Evolutionary conservation across 495 filamentous ascomycete species (phyloP).

Genomic region (Coniosporium apollinis): DNA sequence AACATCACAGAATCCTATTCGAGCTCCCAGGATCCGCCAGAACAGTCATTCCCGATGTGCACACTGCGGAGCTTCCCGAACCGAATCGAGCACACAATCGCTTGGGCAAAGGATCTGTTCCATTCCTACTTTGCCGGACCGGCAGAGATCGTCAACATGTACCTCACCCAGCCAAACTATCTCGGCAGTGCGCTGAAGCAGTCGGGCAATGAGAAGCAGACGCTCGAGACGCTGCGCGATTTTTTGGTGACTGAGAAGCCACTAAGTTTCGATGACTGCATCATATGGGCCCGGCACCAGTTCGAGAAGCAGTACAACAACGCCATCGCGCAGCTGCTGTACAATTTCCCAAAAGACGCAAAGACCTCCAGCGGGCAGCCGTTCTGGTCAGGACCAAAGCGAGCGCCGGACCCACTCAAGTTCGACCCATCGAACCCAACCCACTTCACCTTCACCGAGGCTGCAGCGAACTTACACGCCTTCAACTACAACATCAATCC

Average conservation of each 20-base stretch:
- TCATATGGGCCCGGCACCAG: slow-evolving; percentile 78
- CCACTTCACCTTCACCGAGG: slow-evolving; percentile 72
- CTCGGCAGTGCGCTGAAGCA: slow-evolving; percentile 80
- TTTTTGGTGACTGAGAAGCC: slow-evolving; percentile 90
- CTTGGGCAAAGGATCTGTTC: slow-evolving; percentile 92
- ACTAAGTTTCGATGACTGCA: slow-evolving; percentile 84
- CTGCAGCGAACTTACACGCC: slow-evolving; percentile 82
- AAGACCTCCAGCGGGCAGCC: slow-evolving; percentile 70
- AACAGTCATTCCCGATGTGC: slow-evolving; percentile 98
- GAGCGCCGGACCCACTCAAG: slow-evolving; percentile 78
- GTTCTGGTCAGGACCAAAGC: slow-evolving; percentile 99
- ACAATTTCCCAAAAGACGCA: slow-evolving; percentile 95
- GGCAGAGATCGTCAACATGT: slow-evolving; percentile 88
- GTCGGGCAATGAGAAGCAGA: slow-evolving; percentile 90
- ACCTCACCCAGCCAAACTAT: slow-evolving; percentile 82
- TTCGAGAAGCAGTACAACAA: slow-evolving; percentile 98
- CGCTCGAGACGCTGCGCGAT: slow-evolving; percentile 74
- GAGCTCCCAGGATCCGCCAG: slow-evolving; percentile 93
- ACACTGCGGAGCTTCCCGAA: slow-evolving; percentile 97
- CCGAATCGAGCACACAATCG: slow-evolving; percentile 96
- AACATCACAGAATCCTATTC: slow-evolving; percentile 92
- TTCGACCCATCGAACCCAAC: slow-evolving; percentile 73
- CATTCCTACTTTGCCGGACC: slow-evolving; percentile 85
- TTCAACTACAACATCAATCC: slow-evolving; percentile 95
- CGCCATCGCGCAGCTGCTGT: slow-evolving; percentile 86